Evolutionary conservation across 139 green algal genomes (phyloP), one percentile per base, ranked within the genome.

Genomic region (Volvox africanus): DNA sequence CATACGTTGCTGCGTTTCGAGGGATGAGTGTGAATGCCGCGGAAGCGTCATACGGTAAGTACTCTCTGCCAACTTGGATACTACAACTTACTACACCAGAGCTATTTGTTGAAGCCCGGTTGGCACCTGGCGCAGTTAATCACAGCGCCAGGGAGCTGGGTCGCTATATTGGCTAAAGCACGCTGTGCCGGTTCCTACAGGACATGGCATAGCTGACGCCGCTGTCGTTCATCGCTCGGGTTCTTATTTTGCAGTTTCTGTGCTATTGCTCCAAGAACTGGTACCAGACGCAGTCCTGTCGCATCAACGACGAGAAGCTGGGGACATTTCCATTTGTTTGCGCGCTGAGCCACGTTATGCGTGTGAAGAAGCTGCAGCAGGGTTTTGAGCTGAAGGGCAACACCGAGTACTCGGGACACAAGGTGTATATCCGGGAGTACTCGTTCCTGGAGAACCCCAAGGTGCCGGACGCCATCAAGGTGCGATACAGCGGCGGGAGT

Each of bases 201-300:
- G 44, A n/a, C 9, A 55, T 9, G 44, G 44, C 44, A 5, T 55
- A 55, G 44, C 44, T 55, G 44, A 9, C 44, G 44, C 44, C 5
- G 5, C 44, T 55, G 44, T 55, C 44, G 44, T 55, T 55, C 5
- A 5, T 5, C 44, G 5, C 44, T 9, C 5, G 44, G 44, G 44
- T 9, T 55, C 44, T 55, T n/a, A 9, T 55, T 12, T 32, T 55
- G 35, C 89, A 79, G 61, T 94, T 91, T 85, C 88, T 90, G 50
- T 94, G 92, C 78, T 90, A 87, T 78, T 92, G 88, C 79, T 78
- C 88, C 68, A 91, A 91, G 68, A 92, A 92, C 84, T 94, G 92
- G 92, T 93, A 93, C 86, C 86, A 89, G 81, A 93, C 91, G 28
- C 86, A 91, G 61, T 14, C 61, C 6, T 93, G 91, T 75, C 81